phyloP scores from a whole-genome alignment of 2,329 filamentous ascomycete species.

The Venturia aucupariae region DNA sequence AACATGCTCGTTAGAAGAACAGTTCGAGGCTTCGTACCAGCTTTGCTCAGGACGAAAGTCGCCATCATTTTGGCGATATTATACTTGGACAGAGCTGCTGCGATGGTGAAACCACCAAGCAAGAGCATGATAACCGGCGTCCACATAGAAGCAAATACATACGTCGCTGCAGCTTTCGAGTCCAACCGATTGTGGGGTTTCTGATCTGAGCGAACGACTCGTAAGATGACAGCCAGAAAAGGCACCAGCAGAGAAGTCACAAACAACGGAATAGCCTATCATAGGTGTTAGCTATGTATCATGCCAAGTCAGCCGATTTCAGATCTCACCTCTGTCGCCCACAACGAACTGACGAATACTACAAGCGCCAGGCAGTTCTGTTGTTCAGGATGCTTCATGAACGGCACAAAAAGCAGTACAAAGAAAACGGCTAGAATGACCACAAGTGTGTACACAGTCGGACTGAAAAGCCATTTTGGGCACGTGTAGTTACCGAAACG shows the following conservation, averaged over 20 bases:
- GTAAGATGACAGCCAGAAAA: constrained; percentile 80
- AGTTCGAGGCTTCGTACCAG: constrained; percentile 78
- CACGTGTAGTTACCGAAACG: constrained; percentile 68
- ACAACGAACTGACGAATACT: constrained; percentile 84
- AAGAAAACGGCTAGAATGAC: constrained; percentile 64
- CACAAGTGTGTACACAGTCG: constrained; percentile 69
- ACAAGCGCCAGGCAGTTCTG: constrained; percentile 94
- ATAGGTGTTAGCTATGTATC: constrained; percentile 18
- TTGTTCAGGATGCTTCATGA: constrained; percentile 81
- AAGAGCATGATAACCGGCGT: constrained; percentile 98
- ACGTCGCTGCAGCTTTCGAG: constrained; percentile 71
- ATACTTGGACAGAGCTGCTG: constrained; percentile 90
- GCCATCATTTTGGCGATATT: constrained; percentile 97
- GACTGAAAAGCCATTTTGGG: constrained; percentile 75
- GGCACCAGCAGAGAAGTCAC: constrained; percentile 91
- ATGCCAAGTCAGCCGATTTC: constrained; percentile 6
- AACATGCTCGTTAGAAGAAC: constrained; percentile 98
- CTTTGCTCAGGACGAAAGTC: constrained; percentile 91
- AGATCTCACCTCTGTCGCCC: constrained; percentile 75
- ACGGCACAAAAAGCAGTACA: constrained; percentile 63
- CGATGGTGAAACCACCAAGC: constrained; percentile 90
- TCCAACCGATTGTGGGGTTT: constrained; percentile 60
- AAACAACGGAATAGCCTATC: constrained; percentile 83
- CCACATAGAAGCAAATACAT: constrained; percentile 96
- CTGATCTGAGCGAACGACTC: constrained; percentile 71